These are phyloP conservation scores for Aeschynomene evenia DNA, from an alignment of 306 rosid species.

Conservation along the genomic window DNA sequence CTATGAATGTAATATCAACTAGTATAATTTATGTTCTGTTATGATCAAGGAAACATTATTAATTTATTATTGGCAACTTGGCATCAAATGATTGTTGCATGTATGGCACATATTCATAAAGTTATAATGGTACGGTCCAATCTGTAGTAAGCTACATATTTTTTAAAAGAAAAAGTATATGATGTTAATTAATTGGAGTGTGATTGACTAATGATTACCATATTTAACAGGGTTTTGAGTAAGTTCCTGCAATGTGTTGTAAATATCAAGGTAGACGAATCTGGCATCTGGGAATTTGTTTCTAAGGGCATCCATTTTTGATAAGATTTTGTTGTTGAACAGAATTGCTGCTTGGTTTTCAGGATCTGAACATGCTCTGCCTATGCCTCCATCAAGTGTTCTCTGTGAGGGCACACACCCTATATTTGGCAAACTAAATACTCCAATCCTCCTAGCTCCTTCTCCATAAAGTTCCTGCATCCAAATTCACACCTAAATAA, in stretches of 20 bases:
- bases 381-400: slow-evolving; percentile 48
- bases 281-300: slow-evolving; percentile 42
- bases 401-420: slow-evolving; percentile 79
- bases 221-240: slow-evolving; percentile 49
- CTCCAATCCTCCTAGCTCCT: slow-evolving; percentile 73
- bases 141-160: neutral
- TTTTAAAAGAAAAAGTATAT: neutral
- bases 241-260: slow-evolving; percentile 33
- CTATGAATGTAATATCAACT: neutral
- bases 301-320: slow-evolving; percentile 33
- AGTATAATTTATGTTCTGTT: neutral
- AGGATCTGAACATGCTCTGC: slow-evolving; percentile 43
- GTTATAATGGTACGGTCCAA: neutral
- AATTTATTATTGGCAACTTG: too few relatives aligned
- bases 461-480: slow-evolving; percentile 54
- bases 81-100: neutral
- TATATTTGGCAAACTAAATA: slow-evolving; percentile 44
- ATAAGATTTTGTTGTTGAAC: slow-evolving; percentile 61
- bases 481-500: too few relatives aligned
- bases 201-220: slow-evolving; percentile 55
- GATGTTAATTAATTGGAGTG: neutral
- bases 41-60: neutral
- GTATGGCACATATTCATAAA: neutral
- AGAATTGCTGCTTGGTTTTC: slow-evolving; percentile 55
- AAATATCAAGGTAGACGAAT: slow-evolving; percentile 63